These are phyloP conservation scores for Chaetomium olivaceum DNA, from an alignment of 2,329 filamentous ascomycete species.

Conservation along the genomic window DNA sequence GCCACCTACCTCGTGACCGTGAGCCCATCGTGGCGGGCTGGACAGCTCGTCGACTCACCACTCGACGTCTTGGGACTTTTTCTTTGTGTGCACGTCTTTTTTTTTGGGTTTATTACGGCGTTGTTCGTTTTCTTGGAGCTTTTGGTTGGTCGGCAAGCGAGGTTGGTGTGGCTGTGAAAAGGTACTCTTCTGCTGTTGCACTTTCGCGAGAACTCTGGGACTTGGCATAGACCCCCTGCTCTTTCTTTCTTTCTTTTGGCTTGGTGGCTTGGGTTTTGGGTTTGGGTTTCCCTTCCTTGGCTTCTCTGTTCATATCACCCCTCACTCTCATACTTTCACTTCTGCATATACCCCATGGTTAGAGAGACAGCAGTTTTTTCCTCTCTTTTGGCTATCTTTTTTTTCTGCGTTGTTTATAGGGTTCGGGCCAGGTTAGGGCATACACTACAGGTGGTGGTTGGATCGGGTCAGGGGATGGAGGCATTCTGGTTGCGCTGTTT, in stretches of 20 bases:
- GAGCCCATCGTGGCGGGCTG: background rate
- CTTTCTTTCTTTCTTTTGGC: background rate
- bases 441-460: background rate
- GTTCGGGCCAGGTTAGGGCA: conserved; percentile 7
- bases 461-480: conserved; percentile 1
- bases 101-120: background rate
- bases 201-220: conserved; percentile 6
- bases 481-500: conserved; percentile 17
- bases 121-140: conserved; percentile 4
- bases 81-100: background rate
- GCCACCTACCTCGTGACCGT: background rate
- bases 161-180: conserved; percentile 13
- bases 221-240: conserved; percentile 7
- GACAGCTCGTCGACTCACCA: too few species aligned
- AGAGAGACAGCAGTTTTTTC: conserved; percentile 13
- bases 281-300: background rate
- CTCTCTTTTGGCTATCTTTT: background rate
- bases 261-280: conserved; percentile 1
- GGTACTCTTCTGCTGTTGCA: background rate
- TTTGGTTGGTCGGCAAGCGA: conserved; percentile 23
- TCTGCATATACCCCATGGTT: conserved; percentile 28
- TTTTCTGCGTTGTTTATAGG: background rate
- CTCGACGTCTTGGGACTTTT: background rate
- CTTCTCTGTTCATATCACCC: conserved; percentile 4
- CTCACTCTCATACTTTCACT: conserved; percentile 18